Base-by-base conservation (phyloP, 106 monocot genomes). In the Vanilla planifolia region DNA sequence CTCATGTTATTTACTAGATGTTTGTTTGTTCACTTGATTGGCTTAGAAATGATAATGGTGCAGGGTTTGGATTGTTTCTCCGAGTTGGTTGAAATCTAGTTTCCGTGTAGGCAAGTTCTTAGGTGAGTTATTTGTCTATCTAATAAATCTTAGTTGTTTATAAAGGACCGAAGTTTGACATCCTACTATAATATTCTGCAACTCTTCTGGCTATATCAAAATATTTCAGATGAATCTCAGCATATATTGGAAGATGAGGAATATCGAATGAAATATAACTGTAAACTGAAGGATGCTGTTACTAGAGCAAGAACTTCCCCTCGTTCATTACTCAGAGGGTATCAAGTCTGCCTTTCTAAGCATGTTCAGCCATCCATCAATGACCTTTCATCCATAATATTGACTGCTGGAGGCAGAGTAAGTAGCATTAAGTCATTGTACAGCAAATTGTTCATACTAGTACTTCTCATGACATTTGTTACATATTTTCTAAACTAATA, bases 51-150 rank as follows among this genome's bases (percentile, higher is more conserved):
- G 19, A 20, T 68, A 4, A 45, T 13, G 39, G 20, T 85, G 61
- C 73, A 92, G 91, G 62, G 79, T 82, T 52, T 92, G 81, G 85
- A 71, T 92, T 60, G 62, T 92, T 34, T 86, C 91, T 46, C 62
- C 86, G 25, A 76, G 59, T 10, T 92, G 91, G 91, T 34, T 92
- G 67, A 92, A 92, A 69, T 48, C 65, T 57, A 82, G 91, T 68
- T 86, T 65, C 69, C 73, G 33, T 45, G 74, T 74, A 59, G 71
- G 86, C 26, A 69, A 29, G 33, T 91, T 91, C 55, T 47, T 84
- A 67, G 84, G 86, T 83, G 64, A 83, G 79, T 59, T 22, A 27
- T n/a, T n/a, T n/a, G n/a, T n/a, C n/a, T n/a, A 26, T 57, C 2
- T 35, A 57, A 53, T 30, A 30, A 16, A 53, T 48, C 48, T 48